A percentile compares a stretch with the other conserved stretches of the same genome.
Conservation (phyloP, 768 basidiomycete species). For the Gloeopeniophorella convolvens region DNA sequence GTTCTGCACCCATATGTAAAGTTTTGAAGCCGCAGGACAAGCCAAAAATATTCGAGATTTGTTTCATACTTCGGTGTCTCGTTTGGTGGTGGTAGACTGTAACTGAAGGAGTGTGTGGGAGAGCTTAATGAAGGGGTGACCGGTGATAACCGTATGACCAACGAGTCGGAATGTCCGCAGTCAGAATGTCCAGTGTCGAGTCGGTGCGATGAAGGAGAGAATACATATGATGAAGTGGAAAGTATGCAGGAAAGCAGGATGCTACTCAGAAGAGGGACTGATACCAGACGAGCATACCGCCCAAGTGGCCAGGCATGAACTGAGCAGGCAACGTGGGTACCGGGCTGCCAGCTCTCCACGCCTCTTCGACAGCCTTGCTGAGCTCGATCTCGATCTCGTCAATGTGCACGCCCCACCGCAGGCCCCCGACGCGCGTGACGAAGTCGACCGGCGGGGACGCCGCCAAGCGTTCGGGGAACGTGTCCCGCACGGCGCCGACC, state of each 20-base stretch:
- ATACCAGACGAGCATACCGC: constrained; percentile 18
- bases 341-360: background rate
- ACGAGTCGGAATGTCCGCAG: no score
- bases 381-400: constrained; percentile 13
- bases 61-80: no score
- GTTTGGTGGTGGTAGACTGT: no score
- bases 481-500: background rate
- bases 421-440: constrained; percentile 2
- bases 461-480: background rate
- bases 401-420: constrained; percentile 13
- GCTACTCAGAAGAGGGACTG: constrained; percentile 14
- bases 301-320: constrained; percentile 17
- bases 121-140: no score
- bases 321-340: constrained; percentile 14
- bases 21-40: no score
- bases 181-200: no score
- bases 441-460: constrained; percentile 1
- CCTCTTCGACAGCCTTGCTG: constrained; percentile 1
- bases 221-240: background rate
- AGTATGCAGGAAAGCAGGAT: background rate
- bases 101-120: no score
- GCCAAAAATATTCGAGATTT: no score
- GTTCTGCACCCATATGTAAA: no score
- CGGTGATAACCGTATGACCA: no score
- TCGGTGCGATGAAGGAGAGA: no score